These are phyloP conservation scores for Zea luxurians DNA, from an alignment of 176 grass and related monocot genomes.

Conservation along the genomic window DNA sequence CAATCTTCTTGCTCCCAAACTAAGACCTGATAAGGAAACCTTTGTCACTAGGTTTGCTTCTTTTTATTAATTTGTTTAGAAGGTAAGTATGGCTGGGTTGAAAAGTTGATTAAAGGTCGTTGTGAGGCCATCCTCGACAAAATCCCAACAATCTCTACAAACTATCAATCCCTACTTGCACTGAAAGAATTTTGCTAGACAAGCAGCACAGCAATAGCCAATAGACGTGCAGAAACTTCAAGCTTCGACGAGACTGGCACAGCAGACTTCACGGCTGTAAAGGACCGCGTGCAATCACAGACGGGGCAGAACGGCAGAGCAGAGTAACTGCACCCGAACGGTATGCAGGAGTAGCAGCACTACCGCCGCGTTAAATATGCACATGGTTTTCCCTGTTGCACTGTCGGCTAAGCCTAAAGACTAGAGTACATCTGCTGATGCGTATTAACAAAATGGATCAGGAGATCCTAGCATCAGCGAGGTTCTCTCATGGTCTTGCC, in stretches of 20 bases:
- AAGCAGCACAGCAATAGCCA: not conserved
- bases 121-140: not conserved
- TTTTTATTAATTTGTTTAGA: no score
- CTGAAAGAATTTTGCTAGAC: not conserved
- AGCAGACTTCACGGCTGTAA: not conserved
- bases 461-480: slow-evolving; percentile 28
- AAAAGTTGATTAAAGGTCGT: not conserved
- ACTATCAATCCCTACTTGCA: not conserved
- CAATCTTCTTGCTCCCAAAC: no score
- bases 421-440: not conserved
- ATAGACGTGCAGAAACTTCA: not conserved
- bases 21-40: no score
- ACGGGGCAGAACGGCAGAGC: not conserved
- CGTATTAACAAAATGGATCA: slow-evolving; percentile 40
- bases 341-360: not conserved
- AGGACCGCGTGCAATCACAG: not conserved
- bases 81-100: not conserved
- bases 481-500: not conserved
- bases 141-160: not conserved
- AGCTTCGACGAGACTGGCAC: not conserved
- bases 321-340: not conserved
- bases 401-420: not conserved
- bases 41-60: no score
- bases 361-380: not conserved
- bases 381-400: not conserved